phyloP scores from a whole-genome alignment of 73 alveolate genomes.

The Uronychia setigera region DNA sequence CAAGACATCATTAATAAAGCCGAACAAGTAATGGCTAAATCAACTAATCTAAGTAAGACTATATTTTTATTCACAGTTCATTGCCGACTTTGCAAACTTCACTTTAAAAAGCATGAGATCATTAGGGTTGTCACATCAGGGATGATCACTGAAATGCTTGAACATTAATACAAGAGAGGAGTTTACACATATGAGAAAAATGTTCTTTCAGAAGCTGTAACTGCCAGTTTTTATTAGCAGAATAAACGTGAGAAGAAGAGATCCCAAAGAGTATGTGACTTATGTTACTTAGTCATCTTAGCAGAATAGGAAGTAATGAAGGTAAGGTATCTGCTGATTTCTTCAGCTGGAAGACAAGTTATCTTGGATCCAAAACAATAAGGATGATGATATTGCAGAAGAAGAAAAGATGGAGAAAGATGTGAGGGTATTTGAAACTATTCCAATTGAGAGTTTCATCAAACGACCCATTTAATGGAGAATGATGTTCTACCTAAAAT shows the following conservation, averaged over 20 bases:
- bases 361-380: not conserved
- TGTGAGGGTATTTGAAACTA: not conserved
- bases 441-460: not conserved
- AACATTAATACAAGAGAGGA: constrained; percentile 54
- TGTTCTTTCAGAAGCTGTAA: not conserved
- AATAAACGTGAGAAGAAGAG: constrained; percentile 16
- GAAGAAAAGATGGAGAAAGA: not conserved
- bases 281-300: constrained; percentile 52
- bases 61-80: not conserved
- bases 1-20: not conserved
- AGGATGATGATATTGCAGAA: not conserved
- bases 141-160: constrained; percentile 38
- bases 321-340: not conserved
- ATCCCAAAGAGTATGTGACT: constrained; percentile 54
- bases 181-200: constrained; percentile 33
- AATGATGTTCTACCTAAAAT: constrained; percentile 12
- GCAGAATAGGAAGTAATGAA: constrained; percentile 59
- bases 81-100: constrained; percentile 41
- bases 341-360: not conserved
- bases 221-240: not conserved
- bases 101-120: constrained; percentile 30
- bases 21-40: not conserved
- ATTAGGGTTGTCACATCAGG: constrained; percentile 34
- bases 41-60: not conserved
- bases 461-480: constrained; percentile 21